A percentile compares a stretch with the other conserved stretches of the same genome.
These are phyloP conservation scores for Hypoxylon crocopeplum DNA, from an alignment of 495 filamentous ascomycete species.

Conservation along the genomic window DNA sequence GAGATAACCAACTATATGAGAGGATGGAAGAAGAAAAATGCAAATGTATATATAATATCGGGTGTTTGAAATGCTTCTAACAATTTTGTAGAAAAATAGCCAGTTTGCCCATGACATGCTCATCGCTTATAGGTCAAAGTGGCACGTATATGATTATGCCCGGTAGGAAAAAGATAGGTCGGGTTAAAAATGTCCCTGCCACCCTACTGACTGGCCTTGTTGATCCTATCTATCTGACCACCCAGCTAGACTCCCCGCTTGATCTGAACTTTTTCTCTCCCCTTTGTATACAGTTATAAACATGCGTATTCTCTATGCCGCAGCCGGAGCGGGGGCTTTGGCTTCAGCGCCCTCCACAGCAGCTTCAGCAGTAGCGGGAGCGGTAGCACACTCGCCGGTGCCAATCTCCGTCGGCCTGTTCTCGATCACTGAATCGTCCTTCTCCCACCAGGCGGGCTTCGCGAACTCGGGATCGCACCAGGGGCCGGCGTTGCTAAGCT, in stretches of 20 bases:
- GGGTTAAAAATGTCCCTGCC: slow-evolving; percentile 6
- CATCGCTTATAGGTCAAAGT: too few species aligned
- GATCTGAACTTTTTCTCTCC: slow-evolving; percentile 13
- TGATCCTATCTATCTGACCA: slow-evolving; percentile 25
- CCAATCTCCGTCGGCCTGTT: slow-evolving; percentile 35
- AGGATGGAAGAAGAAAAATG: not conserved
- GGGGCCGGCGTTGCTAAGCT: slow-evolving; percentile 86
- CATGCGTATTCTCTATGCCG: slow-evolving; percentile 17
- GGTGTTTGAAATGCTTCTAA: slow-evolving; percentile 25
- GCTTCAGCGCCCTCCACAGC: slow-evolving; percentile 44
- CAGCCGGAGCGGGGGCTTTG: slow-evolving; percentile 30
- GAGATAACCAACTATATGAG: too few species aligned
- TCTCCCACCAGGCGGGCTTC: slow-evolving; percentile 73
- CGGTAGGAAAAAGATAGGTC: slow-evolving; percentile 7
- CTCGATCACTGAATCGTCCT: slow-evolving; percentile 33
- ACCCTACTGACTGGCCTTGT: slow-evolving; percentile 11
- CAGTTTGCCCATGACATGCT: too few species aligned
- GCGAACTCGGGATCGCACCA: slow-evolving; percentile 85
- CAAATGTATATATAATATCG: slow-evolving; percentile 14
- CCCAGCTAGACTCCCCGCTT: slow-evolving; percentile 22
- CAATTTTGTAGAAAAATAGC: slow-evolving; percentile 15
- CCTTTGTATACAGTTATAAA: slow-evolving; percentile 19
- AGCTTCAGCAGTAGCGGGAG: slow-evolving; percentile 18
- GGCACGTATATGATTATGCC: too few species aligned
- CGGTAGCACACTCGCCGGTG: slow-evolving; percentile 28